phyloP scores from a whole-genome alignment of 352 stramenopile species.

The Globisporangium alternatum region DNA sequence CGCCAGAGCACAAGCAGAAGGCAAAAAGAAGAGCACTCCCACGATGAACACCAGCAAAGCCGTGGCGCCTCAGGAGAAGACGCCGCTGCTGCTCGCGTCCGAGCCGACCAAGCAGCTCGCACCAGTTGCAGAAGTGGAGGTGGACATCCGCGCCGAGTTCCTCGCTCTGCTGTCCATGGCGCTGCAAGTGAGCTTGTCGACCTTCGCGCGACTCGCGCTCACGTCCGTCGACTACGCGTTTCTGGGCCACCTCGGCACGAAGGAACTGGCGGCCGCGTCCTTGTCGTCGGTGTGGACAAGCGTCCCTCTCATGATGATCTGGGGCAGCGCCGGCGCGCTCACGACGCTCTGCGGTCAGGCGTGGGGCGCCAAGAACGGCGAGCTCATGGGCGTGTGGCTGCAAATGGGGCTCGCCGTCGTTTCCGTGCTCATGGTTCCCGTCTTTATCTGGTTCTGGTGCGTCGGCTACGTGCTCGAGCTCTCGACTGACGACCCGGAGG shows the following conservation, averaged over 20 bases:
- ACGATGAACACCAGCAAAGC: slow-evolving; percentile 7
- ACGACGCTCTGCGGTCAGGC: slow-evolving; percentile 78
- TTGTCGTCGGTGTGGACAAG: slow-evolving; percentile 73
- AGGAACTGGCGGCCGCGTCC: slow-evolving; percentile 67
- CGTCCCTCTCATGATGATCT: slow-evolving; percentile 61
- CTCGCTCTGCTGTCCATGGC: slow-evolving; percentile 64
- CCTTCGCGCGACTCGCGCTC: slow-evolving; percentile 70
- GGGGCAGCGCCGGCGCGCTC: slow-evolving; percentile 55
- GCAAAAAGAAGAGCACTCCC: not conserved
- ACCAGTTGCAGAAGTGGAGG: slow-evolving; percentile 23
- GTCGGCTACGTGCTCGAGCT: slow-evolving; percentile 19
- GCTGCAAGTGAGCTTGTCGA: slow-evolving; percentile 74
- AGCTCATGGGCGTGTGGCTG: slow-evolving; percentile 67
- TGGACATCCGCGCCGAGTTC: slow-evolving; percentile 62
- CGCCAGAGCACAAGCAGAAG: not conserved
- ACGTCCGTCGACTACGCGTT: slow-evolving; percentile 79
- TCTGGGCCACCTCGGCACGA: slow-evolving; percentile 64
- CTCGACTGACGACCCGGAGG: slow-evolving; percentile 55
- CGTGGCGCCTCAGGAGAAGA: slow-evolving; percentile 9
- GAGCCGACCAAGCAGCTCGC: not conserved
- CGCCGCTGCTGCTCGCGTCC: slow-evolving; percentile 11
- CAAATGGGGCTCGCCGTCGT: slow-evolving; percentile 63
- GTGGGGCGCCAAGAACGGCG: slow-evolving; percentile 64
- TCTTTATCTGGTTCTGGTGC: slow-evolving; percentile 67
- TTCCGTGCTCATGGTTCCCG: slow-evolving; percentile 39